A percentile compares a stretch with the other conserved stretches of the same genome.
These are phyloP conservation scores for Fragaria vesca DNA, from an alignment of 306 rosid genomes.

Conservation along the genomic window DNA sequence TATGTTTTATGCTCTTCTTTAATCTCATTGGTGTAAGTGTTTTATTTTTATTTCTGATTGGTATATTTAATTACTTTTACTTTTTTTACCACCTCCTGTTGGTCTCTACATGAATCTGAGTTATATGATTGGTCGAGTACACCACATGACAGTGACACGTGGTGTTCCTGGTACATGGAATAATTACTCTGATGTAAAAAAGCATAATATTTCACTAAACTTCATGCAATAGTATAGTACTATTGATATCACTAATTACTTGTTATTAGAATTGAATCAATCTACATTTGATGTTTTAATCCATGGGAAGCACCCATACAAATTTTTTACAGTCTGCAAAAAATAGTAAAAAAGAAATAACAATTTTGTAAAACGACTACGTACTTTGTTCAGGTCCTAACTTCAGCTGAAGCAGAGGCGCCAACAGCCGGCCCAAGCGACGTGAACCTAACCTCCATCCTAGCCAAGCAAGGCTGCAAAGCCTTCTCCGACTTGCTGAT, in stretches of 20 bases:
- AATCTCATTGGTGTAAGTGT: too few relatives aligned
- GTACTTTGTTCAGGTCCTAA: constrained; percentile 34
- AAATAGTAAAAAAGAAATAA: not conserved
- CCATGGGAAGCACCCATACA: not conserved
- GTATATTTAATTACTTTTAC: too few relatives aligned
- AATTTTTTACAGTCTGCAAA: not conserved
- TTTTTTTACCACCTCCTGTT: too few relatives aligned
- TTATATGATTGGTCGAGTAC: too few relatives aligned
- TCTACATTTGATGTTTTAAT: not conserved
- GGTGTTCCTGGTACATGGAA: too few relatives aligned
- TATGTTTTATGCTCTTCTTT: too few relatives aligned
- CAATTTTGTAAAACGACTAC: not conserved
- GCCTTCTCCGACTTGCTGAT: constrained; percentile 62
- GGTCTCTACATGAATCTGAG: too few relatives aligned
- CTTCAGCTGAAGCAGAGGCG: constrained; percentile 92
- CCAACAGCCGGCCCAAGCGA: constrained; percentile 67
- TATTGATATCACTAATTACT: not conserved
- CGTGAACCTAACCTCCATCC: constrained; percentile 54
- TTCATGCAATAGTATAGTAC: too few relatives aligned
- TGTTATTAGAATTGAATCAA: not conserved
- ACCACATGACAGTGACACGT: too few relatives aligned
- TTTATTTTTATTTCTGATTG: too few relatives aligned
- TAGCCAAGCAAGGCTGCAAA: constrained; percentile 85
- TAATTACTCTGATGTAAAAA: too few relatives aligned
- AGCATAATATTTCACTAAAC: too few relatives aligned